Conservation (phyloP, 495 filamentous ascomycete species). For the Venustampulla echinocandica region DNA sequence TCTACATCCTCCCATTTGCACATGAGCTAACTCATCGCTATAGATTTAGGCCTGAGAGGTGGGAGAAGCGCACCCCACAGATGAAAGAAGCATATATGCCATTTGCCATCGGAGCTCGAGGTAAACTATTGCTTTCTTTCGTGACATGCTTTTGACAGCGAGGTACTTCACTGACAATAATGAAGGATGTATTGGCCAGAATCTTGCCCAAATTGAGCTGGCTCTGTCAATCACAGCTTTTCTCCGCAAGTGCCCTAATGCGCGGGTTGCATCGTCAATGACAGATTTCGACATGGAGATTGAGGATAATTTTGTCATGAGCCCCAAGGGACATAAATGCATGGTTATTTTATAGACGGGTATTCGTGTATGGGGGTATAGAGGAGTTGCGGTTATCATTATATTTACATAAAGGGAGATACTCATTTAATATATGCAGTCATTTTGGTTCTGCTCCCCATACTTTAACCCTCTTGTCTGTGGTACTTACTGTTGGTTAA, state of each 20-base stretch:
- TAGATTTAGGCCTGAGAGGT: not conserved
- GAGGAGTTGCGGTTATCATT: too few species aligned
- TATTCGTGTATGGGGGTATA: too few species aligned
- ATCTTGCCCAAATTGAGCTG: not conserved
- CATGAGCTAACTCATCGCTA: too few species aligned
- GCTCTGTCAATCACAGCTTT: not conserved
- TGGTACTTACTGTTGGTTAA: too few species aligned
- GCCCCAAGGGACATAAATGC: not conserved
- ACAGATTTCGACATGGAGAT: not conserved
- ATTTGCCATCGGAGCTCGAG: not conserved
- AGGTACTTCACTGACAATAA: not conserved
- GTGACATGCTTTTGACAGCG: not conserved
- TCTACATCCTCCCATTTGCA: too few species aligned
- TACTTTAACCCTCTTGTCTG: too few species aligned
- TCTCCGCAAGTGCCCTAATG: not conserved
- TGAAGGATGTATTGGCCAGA: not conserved
- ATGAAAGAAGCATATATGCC: not conserved
- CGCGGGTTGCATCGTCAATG: not conserved
- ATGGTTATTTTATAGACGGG: too few species aligned
- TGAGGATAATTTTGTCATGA: not conserved
- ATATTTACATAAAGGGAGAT: too few species aligned
- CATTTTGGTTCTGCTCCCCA: too few species aligned
- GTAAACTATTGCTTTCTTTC: not conserved
- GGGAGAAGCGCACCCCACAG: not conserved
- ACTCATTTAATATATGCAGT: too few species aligned